Conservation (phyloP, 1,284 basidiomycete genomes). For the Cutaneotrichosporon curvatum region DNA sequence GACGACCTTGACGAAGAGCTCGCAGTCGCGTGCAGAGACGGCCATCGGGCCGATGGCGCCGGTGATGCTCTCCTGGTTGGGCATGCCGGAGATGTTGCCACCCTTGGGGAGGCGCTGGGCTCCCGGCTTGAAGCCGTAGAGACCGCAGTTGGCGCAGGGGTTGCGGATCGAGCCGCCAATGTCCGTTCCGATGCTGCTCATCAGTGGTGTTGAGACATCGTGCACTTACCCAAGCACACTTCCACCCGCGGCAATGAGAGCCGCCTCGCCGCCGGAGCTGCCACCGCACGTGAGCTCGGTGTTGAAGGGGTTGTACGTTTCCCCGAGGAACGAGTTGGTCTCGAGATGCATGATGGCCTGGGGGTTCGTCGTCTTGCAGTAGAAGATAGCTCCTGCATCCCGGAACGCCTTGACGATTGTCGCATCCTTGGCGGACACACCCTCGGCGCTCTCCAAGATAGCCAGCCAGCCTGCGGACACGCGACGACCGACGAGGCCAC, state of each 20-base stretch:
- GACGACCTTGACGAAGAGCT: conserved; percentile 33
- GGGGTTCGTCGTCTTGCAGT: conserved; percentile 22
- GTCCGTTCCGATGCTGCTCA: conserved; percentile 45
- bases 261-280: conserved; percentile 56
- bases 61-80: conserved; percentile 32
- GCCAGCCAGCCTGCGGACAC: conserved; percentile 20
- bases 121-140: conserved; percentile 42
- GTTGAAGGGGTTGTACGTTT: conserved; percentile 50
- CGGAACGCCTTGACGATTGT: conserved; percentile 18
- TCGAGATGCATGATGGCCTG: conserved; percentile 37
- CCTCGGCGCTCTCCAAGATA: conserved; percentile 9
- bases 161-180: conserved; percentile 43
- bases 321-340: conserved; percentile 29
- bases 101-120: conserved; percentile 33
- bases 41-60: conserved; percentile 37
- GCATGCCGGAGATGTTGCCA: conserved; percentile 33
- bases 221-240: conserved; percentile 14
- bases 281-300: conserved; percentile 53
- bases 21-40: conserved; percentile 32
- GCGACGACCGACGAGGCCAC: conserved; percentile 41
- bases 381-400: conserved; percentile 27
- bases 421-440: conserved; percentile 6
- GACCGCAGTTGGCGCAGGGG: conserved; percentile 22
- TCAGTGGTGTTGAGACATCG: neutral
- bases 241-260: conserved; percentile 46